Evolutionary conservation across 1,284 basidiomycete species (phyloP), one percentile per base, ranked within the genome.

Genomic region (Pyrrhoderma noxium): DNA sequence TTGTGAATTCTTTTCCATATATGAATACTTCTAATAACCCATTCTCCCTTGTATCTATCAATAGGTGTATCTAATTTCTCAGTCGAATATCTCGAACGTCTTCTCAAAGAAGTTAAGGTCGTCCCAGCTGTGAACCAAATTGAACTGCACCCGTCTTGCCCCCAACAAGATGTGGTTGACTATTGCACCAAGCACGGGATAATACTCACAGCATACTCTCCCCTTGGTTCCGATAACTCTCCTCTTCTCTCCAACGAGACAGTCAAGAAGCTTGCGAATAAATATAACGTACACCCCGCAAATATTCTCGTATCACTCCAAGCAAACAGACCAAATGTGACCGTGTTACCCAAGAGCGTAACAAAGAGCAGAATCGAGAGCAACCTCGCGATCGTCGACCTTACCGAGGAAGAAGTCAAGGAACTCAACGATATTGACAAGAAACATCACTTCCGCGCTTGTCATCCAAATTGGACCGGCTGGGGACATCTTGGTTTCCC

Each of bases 81-180:
- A 18, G 70, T 80, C 47, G 65, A 75, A 52, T 85, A 71, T 65
- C 67, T 88, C 39, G 69, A 78, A 55, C 70, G 75, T 34, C 70
- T 87, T 34, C 69, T 89, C 36, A 72, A 72, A 55, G 70, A 73
- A 36, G 75, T 79, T 48, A 78, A 76, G 31, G 71, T 88, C 52
- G 67, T 83, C 22, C 89, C 89, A n/a, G 88, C 85, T 1, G 82
- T 85, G 31, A 89, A 90, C 66, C 89, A 91, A 67, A 73, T 87
- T 53, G 88, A 89, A 67, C 73, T 85, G 35, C 87, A 90, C 65
- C 84, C 86, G 69, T 77, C 79, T 27, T 82, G 79, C 66, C 72
- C 74, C 49, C 80, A 85, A 59, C 70, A 78, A 50, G 79, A 83
- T 23, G 67, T 85, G 40, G 73, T 87, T 44, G 70, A 77, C 48